Evolutionary conservation across 2,329 filamentous ascomycete genomes (phyloP).

Genomic region (Beauveria brongniartii): DNA sequence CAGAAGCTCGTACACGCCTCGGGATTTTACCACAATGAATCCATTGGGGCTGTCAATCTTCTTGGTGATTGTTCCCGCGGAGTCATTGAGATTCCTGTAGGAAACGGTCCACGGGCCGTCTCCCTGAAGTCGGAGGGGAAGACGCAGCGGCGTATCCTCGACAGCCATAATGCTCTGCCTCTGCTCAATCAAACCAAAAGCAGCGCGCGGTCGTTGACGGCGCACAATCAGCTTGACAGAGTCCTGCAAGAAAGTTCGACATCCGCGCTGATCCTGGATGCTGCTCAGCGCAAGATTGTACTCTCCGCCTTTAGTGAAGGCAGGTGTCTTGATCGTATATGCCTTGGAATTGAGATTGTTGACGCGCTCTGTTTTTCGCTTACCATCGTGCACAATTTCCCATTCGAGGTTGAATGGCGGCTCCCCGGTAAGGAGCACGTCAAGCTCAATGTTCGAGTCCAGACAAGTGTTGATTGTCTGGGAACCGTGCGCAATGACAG

Average conservation of each 20-base stretch:
- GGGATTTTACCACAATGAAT: slow-evolving; percentile 53
- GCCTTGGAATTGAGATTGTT: slow-evolving; percentile 53
- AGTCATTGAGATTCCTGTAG: slow-evolving; percentile 60
- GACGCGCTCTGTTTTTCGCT: slow-evolving; percentile 61
- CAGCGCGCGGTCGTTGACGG: slow-evolving; percentile 77
- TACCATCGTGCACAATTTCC: slow-evolving; percentile 84
- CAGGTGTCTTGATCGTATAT: slow-evolving; percentile 67
- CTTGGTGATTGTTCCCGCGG: slow-evolving; percentile 36
- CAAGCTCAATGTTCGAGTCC: slow-evolving; percentile 67
- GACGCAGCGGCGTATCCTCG: slow-evolving; percentile 62
- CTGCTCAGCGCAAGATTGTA: slow-evolving; percentile 81
- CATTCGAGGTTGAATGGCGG: slow-evolving; percentile 85
- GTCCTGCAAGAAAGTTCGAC: slow-evolving; percentile 77
- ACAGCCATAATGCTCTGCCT: slow-evolving; percentile 67
- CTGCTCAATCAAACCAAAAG: slow-evolving; percentile 79
- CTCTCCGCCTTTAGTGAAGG: slow-evolving; percentile 73
- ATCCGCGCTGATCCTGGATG: slow-evolving; percentile 78
- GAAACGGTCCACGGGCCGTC: slow-evolving; percentile 75
- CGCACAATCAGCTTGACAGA: slow-evolving; percentile 80
- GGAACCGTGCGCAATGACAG: slow-evolving; percentile 53
- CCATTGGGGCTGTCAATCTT: slow-evolving; percentile 56
- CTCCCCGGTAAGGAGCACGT: slow-evolving; percentile 71
- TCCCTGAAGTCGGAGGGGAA: slow-evolving; percentile 81
- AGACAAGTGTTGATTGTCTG: slow-evolving; percentile 64
- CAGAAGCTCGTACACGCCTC: slow-evolving; percentile 73